These are phyloP conservation scores for Bassia scoparia DNA, from an alignment of 148 eudicot genomes.

Conservation along the genomic window DNA sequence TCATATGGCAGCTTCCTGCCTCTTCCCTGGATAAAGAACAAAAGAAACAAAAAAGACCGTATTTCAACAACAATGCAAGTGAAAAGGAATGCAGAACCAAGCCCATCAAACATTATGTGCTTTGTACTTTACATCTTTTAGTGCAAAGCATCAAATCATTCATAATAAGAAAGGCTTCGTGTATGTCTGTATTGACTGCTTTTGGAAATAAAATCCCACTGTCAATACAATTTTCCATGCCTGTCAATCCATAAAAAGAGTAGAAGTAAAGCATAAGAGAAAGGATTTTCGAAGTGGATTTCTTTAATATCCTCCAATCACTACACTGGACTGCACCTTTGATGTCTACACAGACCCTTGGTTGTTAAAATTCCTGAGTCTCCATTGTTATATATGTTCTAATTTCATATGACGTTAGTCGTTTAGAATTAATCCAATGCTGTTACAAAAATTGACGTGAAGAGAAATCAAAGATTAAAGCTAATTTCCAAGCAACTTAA, in stretches of 20 bases:
- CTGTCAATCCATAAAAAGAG: neutral
- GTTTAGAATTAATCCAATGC: too few relatives aligned
- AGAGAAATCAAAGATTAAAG: too few relatives aligned
- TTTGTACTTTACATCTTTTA: constrained; percentile 80
- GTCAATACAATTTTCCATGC: neutral
- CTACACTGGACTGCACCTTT: too few relatives aligned
- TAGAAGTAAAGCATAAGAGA: neutral
- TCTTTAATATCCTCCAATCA: too few relatives aligned
- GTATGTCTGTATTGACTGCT: constrained; percentile 53
- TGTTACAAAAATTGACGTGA: too few relatives aligned
- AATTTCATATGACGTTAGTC: too few relatives aligned
- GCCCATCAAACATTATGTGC: neutral
- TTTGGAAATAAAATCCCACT: constrained; percentile 25
- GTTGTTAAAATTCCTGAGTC: too few relatives aligned
- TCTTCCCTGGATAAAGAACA: constrained; percentile 65
- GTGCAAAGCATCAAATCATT: constrained; percentile 71
- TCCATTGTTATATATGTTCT: too few relatives aligned
- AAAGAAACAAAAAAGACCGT: neutral
- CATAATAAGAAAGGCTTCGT: constrained; percentile 72
- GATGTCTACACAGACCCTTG: too few relatives aligned
- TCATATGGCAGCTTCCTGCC: constrained; percentile 82
- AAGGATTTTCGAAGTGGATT: neutral
- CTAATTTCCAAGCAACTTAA: too few relatives aligned
- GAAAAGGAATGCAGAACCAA: neutral
- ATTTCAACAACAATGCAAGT: constrained; percentile 3